Base-by-base conservation (phyloP, 495 filamentous ascomycete species). In the Daldinia loculata region DNA sequence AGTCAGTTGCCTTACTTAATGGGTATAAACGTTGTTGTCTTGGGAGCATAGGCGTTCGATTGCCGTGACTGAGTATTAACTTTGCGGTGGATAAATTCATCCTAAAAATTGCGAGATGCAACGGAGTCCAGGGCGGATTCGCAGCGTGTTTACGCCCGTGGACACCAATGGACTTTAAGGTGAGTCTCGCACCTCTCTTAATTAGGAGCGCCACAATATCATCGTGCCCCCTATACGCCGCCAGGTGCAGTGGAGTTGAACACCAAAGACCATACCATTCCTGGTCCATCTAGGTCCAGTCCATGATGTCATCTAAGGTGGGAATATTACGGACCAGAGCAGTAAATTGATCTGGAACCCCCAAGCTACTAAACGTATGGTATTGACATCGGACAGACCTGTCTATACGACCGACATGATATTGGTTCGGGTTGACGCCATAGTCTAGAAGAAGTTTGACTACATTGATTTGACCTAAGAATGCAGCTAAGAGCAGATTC, bases 161-260 rank as follows among this genome's bases (percentile, higher is more conserved):
- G 17, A 51, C 19, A 12, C 45, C 48, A 17, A 30, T 36, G 43
- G 56, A 61, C 1, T 53, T 48, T 34, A 24, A 45, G 3, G 14
- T 55, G 56, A 36, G 8, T 17, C 45, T 24, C 1, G 64, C 56
- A 2, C 64, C 64, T 45, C 14, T 43, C 14, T 61, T 27, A 24
- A 67, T 32, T 15, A 67, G 26, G 8, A 61, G 24, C 1, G 4
- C n/a, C 24, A 56, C 64, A 27, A 61, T 56, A 11, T 56, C 24
- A 26, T 60, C 26, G 14, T 59, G 34, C 59, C 64, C 64, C n/a
- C 15, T 26, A 30, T 67, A 52, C 12, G 64, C 64, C 27, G 64
- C 64, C 0, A 55, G 15, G 41, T 67, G 63, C 34, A 67, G 15
- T 17, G 63, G 63, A 5, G 63, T 67, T 24, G 63, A 6, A 15